Base-by-base conservation (phyloP, 805 yeast species). In the Alloascoidea hylecoeti region DNA sequence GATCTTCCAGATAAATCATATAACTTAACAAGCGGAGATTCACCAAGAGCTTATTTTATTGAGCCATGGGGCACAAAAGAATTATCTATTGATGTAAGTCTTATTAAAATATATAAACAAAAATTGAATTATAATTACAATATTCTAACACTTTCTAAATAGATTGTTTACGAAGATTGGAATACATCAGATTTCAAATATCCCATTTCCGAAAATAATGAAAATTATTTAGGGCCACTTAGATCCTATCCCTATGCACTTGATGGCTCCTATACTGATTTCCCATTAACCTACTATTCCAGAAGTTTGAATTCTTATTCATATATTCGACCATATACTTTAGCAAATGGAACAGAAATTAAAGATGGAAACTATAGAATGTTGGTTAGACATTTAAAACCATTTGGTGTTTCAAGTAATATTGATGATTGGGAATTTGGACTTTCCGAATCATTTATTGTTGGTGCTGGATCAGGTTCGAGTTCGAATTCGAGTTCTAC, bases 71-170 rank as follows among this genome's bases (percentile, higher is more conserved):
- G 13, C 30, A 23, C 13, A 9, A 23, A 23, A 23, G 30, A 23
- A n/a, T 23, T 23, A 9, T 23, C 30, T 23, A 23, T 23, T n/a
- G 30, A 23, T 23, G 30, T 23, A 23, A 23, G 30, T n/a, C n/a
- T n/a, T n/a, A n/a, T n/a, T n/a, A n/a, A 23, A 23, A 9, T 23
- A 23, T 23, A 9, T 9, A n/a, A 23, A 23, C 9, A 23, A 23
- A n/a, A n/a, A n/a, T 23, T 9, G 9, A 9, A 9, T 9, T 23
- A n/a, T 9, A n/a, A 23, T 23, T 23, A 23, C 30, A 9, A 23
- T n/a, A 9, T 9, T 9, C 30, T 23, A 23, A 9, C n/a, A 9
- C n/a, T 23, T 23, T 23, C 13, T 9, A 23, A 23, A 23, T 23
- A 23, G 30, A 9, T 23, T 23, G 30, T 23, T 9, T 9, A n/a